phyloP scores from a whole-genome alignment of 495 filamentous ascomycete species.

The Neurospora sublineolata region DNA sequence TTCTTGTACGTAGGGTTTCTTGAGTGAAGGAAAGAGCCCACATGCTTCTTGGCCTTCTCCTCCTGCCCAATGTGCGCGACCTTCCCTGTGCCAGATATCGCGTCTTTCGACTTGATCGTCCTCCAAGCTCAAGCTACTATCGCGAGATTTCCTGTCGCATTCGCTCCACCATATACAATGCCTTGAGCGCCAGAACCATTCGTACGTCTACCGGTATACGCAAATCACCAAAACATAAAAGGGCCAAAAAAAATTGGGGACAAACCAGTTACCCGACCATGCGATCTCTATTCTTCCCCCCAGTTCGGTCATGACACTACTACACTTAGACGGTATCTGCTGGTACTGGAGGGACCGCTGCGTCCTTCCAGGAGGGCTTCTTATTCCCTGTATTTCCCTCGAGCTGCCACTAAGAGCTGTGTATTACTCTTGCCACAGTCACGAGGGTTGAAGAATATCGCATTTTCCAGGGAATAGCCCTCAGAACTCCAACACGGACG shows the following conservation, averaged over 20 bases:
- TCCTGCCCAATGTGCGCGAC: background rate
- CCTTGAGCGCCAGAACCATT: background rate
- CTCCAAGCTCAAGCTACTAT: background rate
- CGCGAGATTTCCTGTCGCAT: background rate
- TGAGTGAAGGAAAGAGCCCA: background rate
- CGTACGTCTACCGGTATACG: background rate
- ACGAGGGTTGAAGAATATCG: background rate
- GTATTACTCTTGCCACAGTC: background rate
- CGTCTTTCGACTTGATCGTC: background rate
- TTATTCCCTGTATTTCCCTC: background rate
- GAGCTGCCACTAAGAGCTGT: background rate
- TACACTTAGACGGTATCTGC: background rate
- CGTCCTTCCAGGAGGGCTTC: too few species aligned
- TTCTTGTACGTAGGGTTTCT: background rate
- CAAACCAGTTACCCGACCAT: background rate
- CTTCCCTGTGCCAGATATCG: background rate
- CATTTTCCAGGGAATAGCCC: background rate
- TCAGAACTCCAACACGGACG: background rate
- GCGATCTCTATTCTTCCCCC: background rate
- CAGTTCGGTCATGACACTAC: background rate
- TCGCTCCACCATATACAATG: background rate
- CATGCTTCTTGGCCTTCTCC: background rate
- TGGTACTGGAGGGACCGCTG: background rate
- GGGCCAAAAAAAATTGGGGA: background rate
- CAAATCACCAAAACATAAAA: background rate